A percentile compares a stretch with the other conserved stretches of the same genome.
phyloP scores from a whole-genome alignment of 768 basidiomycete species.

The Mycena crocata region DNA sequence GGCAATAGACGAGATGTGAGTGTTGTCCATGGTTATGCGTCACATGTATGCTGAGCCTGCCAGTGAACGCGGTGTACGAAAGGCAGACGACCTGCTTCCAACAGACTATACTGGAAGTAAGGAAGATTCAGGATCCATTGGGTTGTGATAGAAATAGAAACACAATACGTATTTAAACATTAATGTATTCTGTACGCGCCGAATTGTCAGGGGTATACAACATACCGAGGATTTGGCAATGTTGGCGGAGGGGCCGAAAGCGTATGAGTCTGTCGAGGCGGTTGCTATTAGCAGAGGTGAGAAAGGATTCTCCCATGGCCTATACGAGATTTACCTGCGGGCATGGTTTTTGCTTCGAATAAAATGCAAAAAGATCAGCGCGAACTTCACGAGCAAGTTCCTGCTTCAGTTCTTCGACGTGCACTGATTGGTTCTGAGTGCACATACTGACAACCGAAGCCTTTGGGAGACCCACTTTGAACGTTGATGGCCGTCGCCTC shows the following conservation, averaged over 20 bases:
- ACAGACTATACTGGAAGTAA: slow-evolving; percentile 63
- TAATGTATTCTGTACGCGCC: not conserved
- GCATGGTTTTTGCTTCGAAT: slow-evolving; percentile 67
- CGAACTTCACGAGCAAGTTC: slow-evolving; percentile 81
- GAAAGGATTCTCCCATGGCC: not conserved
- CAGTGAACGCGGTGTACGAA: slow-evolving; percentile 77
- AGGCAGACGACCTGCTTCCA: slow-evolving; percentile 74
- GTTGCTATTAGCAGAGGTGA: not conserved
- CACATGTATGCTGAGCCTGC: slow-evolving; percentile 13
- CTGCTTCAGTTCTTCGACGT: slow-evolving; percentile 90
- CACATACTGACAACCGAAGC: too few relatives aligned
- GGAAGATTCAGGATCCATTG: slow-evolving; percentile 59
- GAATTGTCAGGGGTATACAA: slow-evolving; percentile 6
- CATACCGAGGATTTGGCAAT: slow-evolving; percentile 12
- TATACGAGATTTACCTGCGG: not conserved
- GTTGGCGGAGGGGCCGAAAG: not conserved
- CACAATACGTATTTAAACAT: slow-evolving; percentile 3
- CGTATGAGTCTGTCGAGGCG: not conserved
- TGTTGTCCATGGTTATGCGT: slow-evolving; percentile 32
- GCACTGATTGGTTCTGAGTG: slow-evolving; percentile 67
- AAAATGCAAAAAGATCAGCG: slow-evolving; percentile 78
- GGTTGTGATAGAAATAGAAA: slow-evolving; percentile 43
- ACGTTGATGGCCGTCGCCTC: slow-evolving; percentile 92
- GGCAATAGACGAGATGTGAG: slow-evolving; percentile 93
- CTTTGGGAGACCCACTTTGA: slow-evolving; percentile 69